phyloP scores from a whole-genome alignment of 768 basidiomycete genomes.

The Podaxis pistillaris region DNA sequence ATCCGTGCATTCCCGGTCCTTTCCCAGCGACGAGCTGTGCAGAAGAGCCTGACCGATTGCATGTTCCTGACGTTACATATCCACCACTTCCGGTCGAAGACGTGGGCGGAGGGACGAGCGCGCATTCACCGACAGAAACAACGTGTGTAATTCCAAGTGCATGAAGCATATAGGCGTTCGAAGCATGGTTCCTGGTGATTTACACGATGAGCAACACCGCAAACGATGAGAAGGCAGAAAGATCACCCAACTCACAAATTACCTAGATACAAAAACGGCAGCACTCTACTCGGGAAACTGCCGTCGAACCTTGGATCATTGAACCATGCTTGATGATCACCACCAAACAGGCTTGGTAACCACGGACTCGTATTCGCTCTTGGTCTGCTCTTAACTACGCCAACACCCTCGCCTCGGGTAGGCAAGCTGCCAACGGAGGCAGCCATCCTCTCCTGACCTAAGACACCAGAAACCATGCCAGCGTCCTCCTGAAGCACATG shows the following conservation, averaged over 20 bases:
- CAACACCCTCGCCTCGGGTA: background rate
- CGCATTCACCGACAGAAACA: slow-evolving; percentile 94
- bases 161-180: slow-evolving; percentile 94
- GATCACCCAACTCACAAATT: slow-evolving; percentile 68
- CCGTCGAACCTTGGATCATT: slow-evolving; percentile 92
- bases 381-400: slow-evolving; percentile 46
- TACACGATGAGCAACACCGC: slow-evolving; percentile 4
- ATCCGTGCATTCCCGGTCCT: slow-evolving; percentile 57
- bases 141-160: slow-evolving; percentile 96
- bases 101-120: slow-evolving; percentile 74
- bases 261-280: slow-evolving; percentile 92
- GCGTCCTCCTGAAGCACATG: background rate
- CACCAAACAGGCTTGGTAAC: slow-evolving; percentile 55
- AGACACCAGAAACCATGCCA: background rate
- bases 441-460: background rate
- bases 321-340: slow-evolving; percentile 91
- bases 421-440: background rate
- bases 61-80: slow-evolving; percentile 20
- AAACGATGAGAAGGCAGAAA: slow-evolving; percentile 10
- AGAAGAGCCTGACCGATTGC: slow-evolving; percentile 27
- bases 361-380: slow-evolving; percentile 71
- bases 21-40: slow-evolving; percentile 43
- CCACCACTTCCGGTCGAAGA: slow-evolving; percentile 17
- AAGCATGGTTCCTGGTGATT: slow-evolving; percentile 75
- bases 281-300: slow-evolving; percentile 89